These are phyloP conservation scores for Leptoxyphium fumago DNA, from an alignment of 2,329 filamentous ascomycete genomes.

Conservation along the genomic window DNA sequence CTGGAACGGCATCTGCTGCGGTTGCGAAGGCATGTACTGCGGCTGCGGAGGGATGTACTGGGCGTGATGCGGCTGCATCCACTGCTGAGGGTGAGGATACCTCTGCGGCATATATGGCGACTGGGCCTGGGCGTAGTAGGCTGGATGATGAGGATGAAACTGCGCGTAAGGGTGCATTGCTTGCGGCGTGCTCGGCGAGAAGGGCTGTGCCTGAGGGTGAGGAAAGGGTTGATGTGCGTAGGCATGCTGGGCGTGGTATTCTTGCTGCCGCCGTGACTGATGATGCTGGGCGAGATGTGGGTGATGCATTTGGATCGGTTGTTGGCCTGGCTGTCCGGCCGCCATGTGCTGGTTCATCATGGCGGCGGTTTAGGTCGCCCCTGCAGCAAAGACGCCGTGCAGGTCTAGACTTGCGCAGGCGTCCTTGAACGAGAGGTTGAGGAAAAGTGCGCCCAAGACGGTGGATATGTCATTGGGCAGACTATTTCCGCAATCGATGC, in stretches of 20 bases:
- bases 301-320: slow-evolving; percentile 23
- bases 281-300: slow-evolving; percentile 2
- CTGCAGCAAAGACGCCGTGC: slow-evolving; percentile 5
- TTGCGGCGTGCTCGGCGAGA: slow-evolving; percentile 13
- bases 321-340: slow-evolving; percentile 41
- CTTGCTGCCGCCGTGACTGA: slow-evolving; percentile 24
- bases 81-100: slow-evolving; percentile 25
- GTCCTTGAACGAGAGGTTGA: not conserved
- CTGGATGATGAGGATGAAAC: slow-evolving; percentile 11
- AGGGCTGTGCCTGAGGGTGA: slow-evolving; percentile 6
- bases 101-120: slow-evolving; percentile 20
- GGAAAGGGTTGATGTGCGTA: slow-evolving; percentile 23
- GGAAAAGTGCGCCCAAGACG: not conserved
- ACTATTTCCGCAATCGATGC: not conserved
- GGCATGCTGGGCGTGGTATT: slow-evolving; percentile 21
- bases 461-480: not conserved
- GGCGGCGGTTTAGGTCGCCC: slow-evolving; percentile 33
- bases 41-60: slow-evolving; percentile 19
- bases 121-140: not conserved
- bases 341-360: slow-evolving; percentile 71
- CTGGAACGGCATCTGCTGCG: slow-evolving; percentile 21
- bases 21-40: slow-evolving; percentile 22
- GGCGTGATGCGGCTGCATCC: slow-evolving; percentile 18
- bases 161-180: slow-evolving; percentile 22
- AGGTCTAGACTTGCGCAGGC: slow-evolving; percentile 4